Evolutionary conservation across 345 rosid species (phyloP), one percentile per base, ranked within the genome.

Genomic region (Barbarea vulgaris): DNA sequence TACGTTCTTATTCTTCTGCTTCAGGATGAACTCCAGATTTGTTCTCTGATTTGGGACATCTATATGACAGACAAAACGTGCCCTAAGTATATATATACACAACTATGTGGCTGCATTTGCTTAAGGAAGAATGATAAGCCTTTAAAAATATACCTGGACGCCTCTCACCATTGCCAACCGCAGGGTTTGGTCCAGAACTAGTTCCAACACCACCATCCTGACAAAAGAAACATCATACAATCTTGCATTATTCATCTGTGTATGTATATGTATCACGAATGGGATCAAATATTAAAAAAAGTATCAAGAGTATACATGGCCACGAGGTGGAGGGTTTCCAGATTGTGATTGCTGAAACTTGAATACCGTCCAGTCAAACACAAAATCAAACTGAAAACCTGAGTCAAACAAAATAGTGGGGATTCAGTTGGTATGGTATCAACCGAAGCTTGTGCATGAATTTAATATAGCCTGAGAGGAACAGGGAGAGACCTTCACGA

Each of bases 381-480:
- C 93, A 61, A 87, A 92, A 80, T 95, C 99, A 75, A 93, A 92
- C 82, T 92, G 99, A 78, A 89, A 95, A 73, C 99, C 99, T 95
- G 84, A 33, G 47, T 9, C 37, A 53, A 81, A 46, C 36, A 67
- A 51, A 28, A 67, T 30, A 69, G 62, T 7, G 19, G 34, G 60
- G 52, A 64, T 30, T 54, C 21, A 27, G 37, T 41, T 2, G 6
- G 33, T 52, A 18, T 37, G 9, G 48, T 52, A 48, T 25, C 34
- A 61, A 17, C 28, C 59, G 46, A 66, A 36, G 64, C 50, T 67
- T 53, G 6, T 44, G 56, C 44, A 36, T 50, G 67, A n/a, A 41
- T 18, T 46, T 17, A n/a, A n/a, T n/a, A 24, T 27, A 39, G 41
- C 58, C 44, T 61, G 60, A 21, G 68, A 57, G 64, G 33, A 17